Evolutionary conservation across 192 early-diverging fungal species (phyloP).

Genomic region (Backusella parvicylindrica): DNA sequence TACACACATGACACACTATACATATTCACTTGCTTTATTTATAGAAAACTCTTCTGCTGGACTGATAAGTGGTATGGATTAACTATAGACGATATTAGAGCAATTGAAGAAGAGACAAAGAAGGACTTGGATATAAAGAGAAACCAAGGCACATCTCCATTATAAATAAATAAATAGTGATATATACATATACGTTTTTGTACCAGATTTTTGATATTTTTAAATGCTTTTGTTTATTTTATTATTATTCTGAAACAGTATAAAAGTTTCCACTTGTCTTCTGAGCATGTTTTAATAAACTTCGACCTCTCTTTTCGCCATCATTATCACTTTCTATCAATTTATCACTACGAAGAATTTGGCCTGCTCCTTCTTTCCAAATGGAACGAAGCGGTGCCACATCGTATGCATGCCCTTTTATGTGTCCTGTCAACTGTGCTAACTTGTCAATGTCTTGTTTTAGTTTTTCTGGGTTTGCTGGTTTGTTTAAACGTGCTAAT

Average conservation of each 20-base stretch:
- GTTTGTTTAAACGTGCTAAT: conserved; percentile 5
- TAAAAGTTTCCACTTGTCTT: conserved; percentile 29
- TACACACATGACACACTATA: neutral
- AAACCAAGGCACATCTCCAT: neutral
- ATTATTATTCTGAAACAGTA: conserved; percentile 3
- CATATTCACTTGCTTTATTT: neutral
- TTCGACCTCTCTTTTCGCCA: conserved; percentile 1
- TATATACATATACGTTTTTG: too few relatives aligned
- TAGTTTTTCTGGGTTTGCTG: conserved; percentile 3
- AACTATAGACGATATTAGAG: conserved; percentile 67
- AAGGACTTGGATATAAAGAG: conserved; percentile 50
- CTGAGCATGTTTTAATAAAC: conserved; percentile 13
- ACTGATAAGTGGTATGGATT: conserved; percentile 78
- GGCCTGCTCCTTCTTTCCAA: conserved; percentile 18
- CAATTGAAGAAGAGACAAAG: conserved; percentile 64
- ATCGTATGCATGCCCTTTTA: conserved; percentile 17
- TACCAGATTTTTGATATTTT: too few relatives aligned
- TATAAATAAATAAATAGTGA: conserved; percentile 8
- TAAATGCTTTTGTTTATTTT: neutral
- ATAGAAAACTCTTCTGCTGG: conserved; percentile 67
- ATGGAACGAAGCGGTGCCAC: conserved; percentile 25
- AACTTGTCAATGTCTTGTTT: conserved; percentile 32
- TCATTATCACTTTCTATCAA: neutral
- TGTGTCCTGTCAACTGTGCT: conserved; percentile 24
- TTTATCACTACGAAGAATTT: conserved; percentile 5